Percentiles rank a stretch among this genome's conserved stretches.
Evolutionary conservation across 805 yeast species (phyloP).

Genomic region (Starmerella apis): DNA sequence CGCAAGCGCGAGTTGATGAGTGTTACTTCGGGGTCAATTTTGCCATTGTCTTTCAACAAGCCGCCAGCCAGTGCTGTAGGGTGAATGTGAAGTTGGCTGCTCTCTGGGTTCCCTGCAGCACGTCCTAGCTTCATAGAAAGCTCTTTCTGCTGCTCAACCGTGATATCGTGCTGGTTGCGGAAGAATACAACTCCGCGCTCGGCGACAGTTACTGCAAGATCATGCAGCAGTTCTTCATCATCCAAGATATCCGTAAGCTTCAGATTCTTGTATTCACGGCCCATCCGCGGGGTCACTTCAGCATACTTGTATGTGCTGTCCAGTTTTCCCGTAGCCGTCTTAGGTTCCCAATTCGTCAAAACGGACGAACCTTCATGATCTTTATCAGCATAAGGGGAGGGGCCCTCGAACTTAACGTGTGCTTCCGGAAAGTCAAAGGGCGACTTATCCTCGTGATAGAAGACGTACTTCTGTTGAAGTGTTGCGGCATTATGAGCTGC

Average conservation of each 20-base stretch:
- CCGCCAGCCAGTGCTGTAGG: slow-evolving; percentile 31
- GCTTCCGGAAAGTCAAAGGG: slow-evolving; percentile 22
- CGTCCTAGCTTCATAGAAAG: slow-evolving; percentile 27
- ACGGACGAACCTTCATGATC: slow-evolving; percentile 25
- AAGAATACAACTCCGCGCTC: slow-evolving; percentile 45
- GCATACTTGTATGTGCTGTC: slow-evolving; percentile 26
- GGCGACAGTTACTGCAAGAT: slow-evolving; percentile 39
- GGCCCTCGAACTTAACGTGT: slow-evolving; percentile 18
- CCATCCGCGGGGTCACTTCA: slow-evolving; percentile 30
- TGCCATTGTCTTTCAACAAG: slow-evolving; percentile 23
- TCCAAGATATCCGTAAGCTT: slow-evolving; percentile 26
- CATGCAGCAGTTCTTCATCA: slow-evolving; percentile 31
- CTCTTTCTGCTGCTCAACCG: slow-evolving; percentile 27
- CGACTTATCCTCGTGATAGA: slow-evolving; percentile 11
- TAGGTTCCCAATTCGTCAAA: slow-evolving; percentile 17
- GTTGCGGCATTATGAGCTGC: slow-evolving; percentile 9
- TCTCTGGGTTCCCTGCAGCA: slow-evolving; percentile 27
- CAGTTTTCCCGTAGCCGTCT: slow-evolving; percentile 25
- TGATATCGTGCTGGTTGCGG: slow-evolving; percentile 37
- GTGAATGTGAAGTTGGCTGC: slow-evolving; percentile 28
- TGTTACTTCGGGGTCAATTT: slow-evolving; percentile 29
- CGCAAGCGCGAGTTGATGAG: slow-evolving; percentile 25
- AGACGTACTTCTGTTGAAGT: slow-evolving; percentile 16
- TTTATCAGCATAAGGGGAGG: slow-evolving; percentile 27
- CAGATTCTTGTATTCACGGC: slow-evolving; percentile 28